These are phyloP conservation scores for Eragrostis curvula DNA, from an alignment of 176 grass and related monocot genomes.

Conservation along the genomic window DNA sequence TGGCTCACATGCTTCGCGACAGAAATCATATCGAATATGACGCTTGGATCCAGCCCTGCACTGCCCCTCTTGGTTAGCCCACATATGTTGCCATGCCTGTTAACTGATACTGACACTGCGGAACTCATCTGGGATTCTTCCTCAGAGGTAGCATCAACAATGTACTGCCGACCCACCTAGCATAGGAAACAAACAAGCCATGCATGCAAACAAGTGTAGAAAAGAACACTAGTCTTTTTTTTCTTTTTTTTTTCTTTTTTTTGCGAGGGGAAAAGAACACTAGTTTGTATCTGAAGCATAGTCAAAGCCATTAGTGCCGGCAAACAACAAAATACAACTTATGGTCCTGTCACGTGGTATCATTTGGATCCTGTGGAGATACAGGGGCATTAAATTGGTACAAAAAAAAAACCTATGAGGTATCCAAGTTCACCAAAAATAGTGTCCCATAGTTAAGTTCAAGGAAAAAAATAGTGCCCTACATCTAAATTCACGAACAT, in stretches of 20 bases:
- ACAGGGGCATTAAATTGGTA: neutral
- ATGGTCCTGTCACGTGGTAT: too few relatives aligned
- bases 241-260: too few relatives aligned
- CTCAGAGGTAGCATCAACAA: slow-evolving; percentile 75
- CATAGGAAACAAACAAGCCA: slow-evolving; percentile 10
- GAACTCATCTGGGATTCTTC: slow-evolving; percentile 93
- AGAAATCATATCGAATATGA: slow-evolving; percentile 85
- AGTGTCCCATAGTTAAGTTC: too few relatives aligned
- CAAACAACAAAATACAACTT: too few relatives aligned
- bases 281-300: too few relatives aligned
- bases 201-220: neutral
- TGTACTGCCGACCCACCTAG: slow-evolving; percentile 79
- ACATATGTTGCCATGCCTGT: slow-evolving; percentile 69
- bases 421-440: too few relatives aligned
- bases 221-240: too few relatives aligned
- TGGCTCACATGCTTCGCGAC: slow-evolving; percentile 70
- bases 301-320: too few relatives aligned
- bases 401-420: neutral
- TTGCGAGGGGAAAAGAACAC: too few relatives aligned
- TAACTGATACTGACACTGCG: slow-evolving; percentile 78
- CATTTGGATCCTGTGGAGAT: neutral
- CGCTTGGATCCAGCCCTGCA: slow-evolving; percentile 72
- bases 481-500: too few relatives aligned
- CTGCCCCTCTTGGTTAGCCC: slow-evolving; percentile 78
- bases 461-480: too few relatives aligned